phyloP scores from a whole-genome alignment of 805 yeast species.

The Pichia manshurica region DNA sequence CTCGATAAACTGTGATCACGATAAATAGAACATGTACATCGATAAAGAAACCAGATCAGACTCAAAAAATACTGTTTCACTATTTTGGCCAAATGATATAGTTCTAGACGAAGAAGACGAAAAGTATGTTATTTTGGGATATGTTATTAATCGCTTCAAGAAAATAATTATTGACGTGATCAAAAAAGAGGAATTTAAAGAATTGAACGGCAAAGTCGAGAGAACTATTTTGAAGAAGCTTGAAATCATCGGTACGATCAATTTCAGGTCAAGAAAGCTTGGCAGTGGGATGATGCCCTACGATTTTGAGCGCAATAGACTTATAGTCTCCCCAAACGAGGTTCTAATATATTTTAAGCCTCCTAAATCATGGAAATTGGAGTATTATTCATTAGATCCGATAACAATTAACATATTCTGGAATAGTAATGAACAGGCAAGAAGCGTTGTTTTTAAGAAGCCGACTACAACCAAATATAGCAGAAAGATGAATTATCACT shows the following conservation, averaged over 20 bases:
- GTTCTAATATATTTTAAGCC: conserved; percentile 54
- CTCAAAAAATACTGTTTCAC: conserved; percentile 2
- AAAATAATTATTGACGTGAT: conserved; percentile 25
- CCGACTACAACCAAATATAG: conserved; percentile 23
- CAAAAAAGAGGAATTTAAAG: conserved; percentile 14
- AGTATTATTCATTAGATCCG: conserved; percentile 72
- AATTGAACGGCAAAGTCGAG: conserved; percentile 14
- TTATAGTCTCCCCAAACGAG: conserved; percentile 17
- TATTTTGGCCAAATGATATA: conserved; percentile 31
- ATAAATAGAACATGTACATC: too few species aligned
- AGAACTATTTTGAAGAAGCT: conserved; percentile 21
- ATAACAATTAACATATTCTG: conserved; percentile 54
- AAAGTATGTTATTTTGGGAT: conserved; percentile 25
- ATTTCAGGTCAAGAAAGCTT: conserved; percentile 16
- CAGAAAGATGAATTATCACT: conserved; percentile 25
- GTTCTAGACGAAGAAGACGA: conserved; percentile 4
- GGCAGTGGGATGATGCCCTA: conserved; percentile 15
- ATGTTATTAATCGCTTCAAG: conserved; percentile 19
- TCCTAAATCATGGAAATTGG: conserved; percentile 66
- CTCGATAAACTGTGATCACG: conserved; percentile 12
- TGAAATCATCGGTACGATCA: conserved; percentile 25
- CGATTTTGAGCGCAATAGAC: conserved; percentile 13
- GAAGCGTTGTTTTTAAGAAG: conserved; percentile 13
- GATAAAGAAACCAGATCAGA: too few species aligned
- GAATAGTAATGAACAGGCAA: conserved; percentile 19